Evolutionary conservation across 2,329 filamentous ascomycete species (phyloP).

Genomic region (Fonsecaea erecta): DNA sequence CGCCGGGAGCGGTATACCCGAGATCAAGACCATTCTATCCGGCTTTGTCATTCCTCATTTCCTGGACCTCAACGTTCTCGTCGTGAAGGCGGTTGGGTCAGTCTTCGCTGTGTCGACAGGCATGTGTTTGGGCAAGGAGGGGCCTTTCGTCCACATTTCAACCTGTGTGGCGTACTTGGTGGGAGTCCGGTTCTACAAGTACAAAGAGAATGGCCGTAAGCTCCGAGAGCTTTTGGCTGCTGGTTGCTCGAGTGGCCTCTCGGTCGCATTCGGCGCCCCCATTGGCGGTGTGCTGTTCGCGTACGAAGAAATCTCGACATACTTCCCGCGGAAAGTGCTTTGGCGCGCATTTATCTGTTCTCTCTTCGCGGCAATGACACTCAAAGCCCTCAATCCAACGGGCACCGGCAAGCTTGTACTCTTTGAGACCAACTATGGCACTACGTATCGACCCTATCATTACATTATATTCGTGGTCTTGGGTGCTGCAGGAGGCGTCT

Average conservation of each 20-base stretch:
- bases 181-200: constrained; percentile 59
- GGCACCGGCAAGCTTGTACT: constrained; percentile 65
- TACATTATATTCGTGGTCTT: constrained; percentile 63
- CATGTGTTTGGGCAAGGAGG: constrained; percentile 67
- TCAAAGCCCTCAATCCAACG: constrained; percentile 63
- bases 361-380: constrained; percentile 58
- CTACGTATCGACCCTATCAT: constrained; percentile 59
- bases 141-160: constrained; percentile 65
- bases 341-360: constrained; percentile 65
- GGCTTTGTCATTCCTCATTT: constrained; percentile 66
- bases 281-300: constrained; percentile 66
- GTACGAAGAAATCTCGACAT: constrained; percentile 65
- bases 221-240: constrained; percentile 64
- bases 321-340: constrained; percentile 64
- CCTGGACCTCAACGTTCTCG: constrained; percentile 59
- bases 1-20: constrained; percentile 63
- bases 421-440: constrained; percentile 65
- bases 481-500: constrained; percentile 62
- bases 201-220: constrained; percentile 62
- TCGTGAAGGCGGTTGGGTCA: constrained; percentile 63
- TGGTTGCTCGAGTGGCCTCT: constrained; percentile 62
- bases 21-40: constrained; percentile 65
- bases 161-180: constrained; percentile 63
- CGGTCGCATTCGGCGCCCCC: constrained; percentile 66
- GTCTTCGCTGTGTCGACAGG: constrained; percentile 63